Evolutionary conservation across 495 filamentous ascomycete genomes (phyloP).

Genomic region (Daldinia concentrica): DNA sequence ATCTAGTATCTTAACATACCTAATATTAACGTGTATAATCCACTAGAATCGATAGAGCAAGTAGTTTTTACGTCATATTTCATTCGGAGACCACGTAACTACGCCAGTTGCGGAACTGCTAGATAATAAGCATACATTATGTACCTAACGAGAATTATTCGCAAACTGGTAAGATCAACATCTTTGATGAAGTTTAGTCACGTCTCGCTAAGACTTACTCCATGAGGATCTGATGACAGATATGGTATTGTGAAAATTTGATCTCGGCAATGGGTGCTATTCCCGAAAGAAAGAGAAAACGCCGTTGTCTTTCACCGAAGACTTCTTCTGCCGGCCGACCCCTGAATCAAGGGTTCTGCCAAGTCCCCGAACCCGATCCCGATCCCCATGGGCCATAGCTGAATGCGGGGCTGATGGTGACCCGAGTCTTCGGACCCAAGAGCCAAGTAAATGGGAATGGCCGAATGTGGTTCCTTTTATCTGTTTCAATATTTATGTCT

Average conservation of each 20-base stretch:
- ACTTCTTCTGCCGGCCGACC: neutral
- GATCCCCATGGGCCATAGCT: neutral
- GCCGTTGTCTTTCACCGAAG: neutral
- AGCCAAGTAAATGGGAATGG: neutral
- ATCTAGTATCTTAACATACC: too few species aligned
- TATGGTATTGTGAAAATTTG: neutral
- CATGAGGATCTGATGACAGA: neutral
- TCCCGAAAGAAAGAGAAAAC: neutral
- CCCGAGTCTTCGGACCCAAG: neutral
- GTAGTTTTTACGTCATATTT: too few species aligned
- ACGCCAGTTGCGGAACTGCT: too few species aligned
- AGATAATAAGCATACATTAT: too few species aligned
- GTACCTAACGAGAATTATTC: too few species aligned
- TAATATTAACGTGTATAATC: too few species aligned
- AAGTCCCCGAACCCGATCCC: neutral
- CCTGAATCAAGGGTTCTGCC: neutral
- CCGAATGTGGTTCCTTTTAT: neutral
- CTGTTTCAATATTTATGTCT: too few species aligned
- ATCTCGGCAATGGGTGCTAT: neutral
- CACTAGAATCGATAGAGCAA: too few species aligned
- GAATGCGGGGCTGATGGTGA: neutral
- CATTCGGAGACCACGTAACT: too few species aligned
- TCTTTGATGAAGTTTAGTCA: neutral
- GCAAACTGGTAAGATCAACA: neutral
- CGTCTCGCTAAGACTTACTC: neutral